Evolutionary conservation across 139 green algal species (phyloP).

Genomic region (Closterium sp.): DNA sequence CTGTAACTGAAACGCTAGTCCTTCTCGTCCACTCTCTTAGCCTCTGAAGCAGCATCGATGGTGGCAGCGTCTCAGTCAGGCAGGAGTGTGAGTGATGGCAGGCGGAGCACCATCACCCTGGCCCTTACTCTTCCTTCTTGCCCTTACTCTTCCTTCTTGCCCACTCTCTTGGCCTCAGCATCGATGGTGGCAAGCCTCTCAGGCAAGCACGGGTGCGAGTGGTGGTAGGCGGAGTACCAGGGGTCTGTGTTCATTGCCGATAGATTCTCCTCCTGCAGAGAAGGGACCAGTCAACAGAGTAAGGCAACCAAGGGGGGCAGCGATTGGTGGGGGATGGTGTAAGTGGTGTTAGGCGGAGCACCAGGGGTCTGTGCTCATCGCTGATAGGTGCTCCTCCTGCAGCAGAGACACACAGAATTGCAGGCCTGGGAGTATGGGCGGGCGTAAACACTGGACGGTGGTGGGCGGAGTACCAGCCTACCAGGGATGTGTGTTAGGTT

Average conservation of each 20-base stretch:
- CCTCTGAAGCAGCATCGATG: neutral
- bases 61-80: neutral
- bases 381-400: conserved; percentile 40
- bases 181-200: conserved; percentile 75
- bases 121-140: neutral
- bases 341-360: conserved; percentile 77
- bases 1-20: too few relatives aligned
- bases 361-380: conserved; percentile 59
- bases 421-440: too few relatives aligned
- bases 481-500: too few relatives aligned
- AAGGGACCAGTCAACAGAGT: too few relatives aligned
- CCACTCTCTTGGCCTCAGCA: neutral
- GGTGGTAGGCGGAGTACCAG: conserved; percentile 73
- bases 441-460: too few relatives aligned
- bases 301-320: too few relatives aligned
- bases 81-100: neutral
- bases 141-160: conserved; percentile 1
- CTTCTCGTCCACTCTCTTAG: neutral
- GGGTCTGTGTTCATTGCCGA: conserved; percentile 60
- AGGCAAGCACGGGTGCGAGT: conserved; percentile 77
- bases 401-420: too few relatives aligned
- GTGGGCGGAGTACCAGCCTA: neutral
- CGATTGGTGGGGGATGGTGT: conserved; percentile 75
- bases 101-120: neutral
- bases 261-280: conserved; percentile 36